A percentile compares a stretch with the other conserved stretches of the same genome.
Evolutionary conservation across 2,329 filamentous ascomycete species (phyloP).

Genomic region (Sporothrix variecibatus): DNA sequence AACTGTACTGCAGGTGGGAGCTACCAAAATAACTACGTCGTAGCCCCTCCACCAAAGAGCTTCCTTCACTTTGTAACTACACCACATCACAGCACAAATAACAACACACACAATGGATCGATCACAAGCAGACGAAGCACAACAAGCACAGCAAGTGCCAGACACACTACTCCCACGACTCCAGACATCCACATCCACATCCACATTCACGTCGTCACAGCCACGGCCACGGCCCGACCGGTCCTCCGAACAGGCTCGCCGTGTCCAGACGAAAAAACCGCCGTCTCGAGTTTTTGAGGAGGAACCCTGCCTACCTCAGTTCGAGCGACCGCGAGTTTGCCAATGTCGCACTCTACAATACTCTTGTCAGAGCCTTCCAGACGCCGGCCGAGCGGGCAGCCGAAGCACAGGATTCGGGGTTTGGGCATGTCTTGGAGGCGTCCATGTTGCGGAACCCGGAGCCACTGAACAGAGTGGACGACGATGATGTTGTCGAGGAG

Average conservation of each 20-base stretch:
- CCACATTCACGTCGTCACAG: slow-evolving; percentile 33
- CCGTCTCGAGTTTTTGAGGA: slow-evolving; percentile 72
- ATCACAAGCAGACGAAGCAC: not conserved
- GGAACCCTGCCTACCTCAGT: slow-evolving; percentile 71
- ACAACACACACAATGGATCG: not conserved
- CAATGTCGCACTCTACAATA: slow-evolving; percentile 79
- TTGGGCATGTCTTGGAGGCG: slow-evolving; percentile 75
- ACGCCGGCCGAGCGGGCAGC: slow-evolving; percentile 70
- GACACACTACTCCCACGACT: not conserved
- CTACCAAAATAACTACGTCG: not conserved
- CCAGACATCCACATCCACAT: not conserved
- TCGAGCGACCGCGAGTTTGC: slow-evolving; percentile 58
- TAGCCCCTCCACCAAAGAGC: not conserved
- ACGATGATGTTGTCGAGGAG: slow-evolving; percentile 21
- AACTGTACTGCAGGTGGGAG: not conserved
- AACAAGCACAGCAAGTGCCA: not conserved
- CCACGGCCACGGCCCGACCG: slow-evolving; percentile 49
- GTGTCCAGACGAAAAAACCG: slow-evolving; percentile 71
- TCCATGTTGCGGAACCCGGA: slow-evolving; percentile 58
- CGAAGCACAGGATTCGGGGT: slow-evolving; percentile 73
- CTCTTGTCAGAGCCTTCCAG: slow-evolving; percentile 75
- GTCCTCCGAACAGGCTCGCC: slow-evolving; percentile 45
- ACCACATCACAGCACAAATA: not conserved
- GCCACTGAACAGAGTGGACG: slow-evolving; percentile 15
- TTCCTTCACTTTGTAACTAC: not conserved